Base-by-base conservation (phyloP, 352 stramenopile genomes). In the Phytopythium cucurbitacearum region DNA sequence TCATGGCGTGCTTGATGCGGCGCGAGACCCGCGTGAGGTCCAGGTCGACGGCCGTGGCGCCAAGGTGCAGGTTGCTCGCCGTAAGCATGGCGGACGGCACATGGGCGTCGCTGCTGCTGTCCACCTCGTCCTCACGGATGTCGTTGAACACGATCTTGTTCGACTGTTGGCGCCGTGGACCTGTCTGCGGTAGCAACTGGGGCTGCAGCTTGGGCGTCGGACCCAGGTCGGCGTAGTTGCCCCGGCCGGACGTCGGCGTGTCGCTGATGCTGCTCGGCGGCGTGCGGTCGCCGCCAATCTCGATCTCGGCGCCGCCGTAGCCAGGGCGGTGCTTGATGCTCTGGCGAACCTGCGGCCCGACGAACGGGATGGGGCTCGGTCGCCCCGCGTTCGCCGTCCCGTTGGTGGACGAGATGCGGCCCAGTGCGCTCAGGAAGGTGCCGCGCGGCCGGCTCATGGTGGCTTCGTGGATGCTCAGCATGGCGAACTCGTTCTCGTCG, bases 401-500 rank as follows among this genome's bases (percentile, higher is more conserved):
- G 21, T 60, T 55, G n/a, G 48, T 36, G 6, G 56, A 37, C 15
- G 59, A 64, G 12, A 56, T 62, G 13, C 62, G 64, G 11, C 46
- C 60, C 12, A 81, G 54, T 16, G 71, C 72, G 4, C 67, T 76
- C 28, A 89, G 57, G 46, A 80, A 89, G 9, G 76, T 84, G 53
- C 73, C 86, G 16, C 63, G 68, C 11, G 71, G 59, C 56, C 53
- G 69, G 45, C 63, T 70, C 60, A 91, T 86, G 6, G 77, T 73
- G 16, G 59, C 55, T 62, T 91, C 80, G 47, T 86, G 53, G 51
- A 86, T 76, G 47, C 80, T 91, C 21, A 91, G 76, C 80, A 91
- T 91, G 15, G 76, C 80, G 58, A 91, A 91, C 50, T 88, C 73
- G 53, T 91, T 73, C 34, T 82, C 80, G 7, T 83, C 64, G 9